Conservation (phyloP, 129 eudicot genomes). For the Tagetes patula region DNA sequence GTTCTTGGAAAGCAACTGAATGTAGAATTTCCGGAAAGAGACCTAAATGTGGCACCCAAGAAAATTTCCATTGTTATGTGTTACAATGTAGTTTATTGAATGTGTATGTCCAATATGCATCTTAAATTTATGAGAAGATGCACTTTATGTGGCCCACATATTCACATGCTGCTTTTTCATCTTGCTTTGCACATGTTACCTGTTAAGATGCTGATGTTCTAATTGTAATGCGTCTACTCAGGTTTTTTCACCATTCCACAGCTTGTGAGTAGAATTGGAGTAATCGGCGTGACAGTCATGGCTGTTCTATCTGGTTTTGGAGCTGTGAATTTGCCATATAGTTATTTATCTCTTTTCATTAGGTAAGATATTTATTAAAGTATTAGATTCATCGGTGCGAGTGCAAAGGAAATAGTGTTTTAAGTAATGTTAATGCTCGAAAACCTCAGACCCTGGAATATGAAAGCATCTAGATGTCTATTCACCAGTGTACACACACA, state of each 20-base stretch:
- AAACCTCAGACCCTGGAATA: not conserved
- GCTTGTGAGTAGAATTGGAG: conserved; percentile 98
- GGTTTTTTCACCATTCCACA: conserved; percentile 99
- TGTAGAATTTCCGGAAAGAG: conserved; percentile 1
- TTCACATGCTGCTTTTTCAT: not conserved
- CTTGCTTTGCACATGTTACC: conserved; percentile 5
- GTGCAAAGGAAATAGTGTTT: not conserved
- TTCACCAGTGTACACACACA: not conserved
- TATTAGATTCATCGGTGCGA: conserved; percentile 11
- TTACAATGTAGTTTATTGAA: not conserved
- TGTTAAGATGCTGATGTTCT: conserved; percentile 18
- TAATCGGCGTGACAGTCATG: conserved; percentile 97
- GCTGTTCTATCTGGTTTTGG: conserved; percentile 98
- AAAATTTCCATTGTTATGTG: not conserved
- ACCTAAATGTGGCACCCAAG: conserved; percentile 15
- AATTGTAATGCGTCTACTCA: conserved; percentile 34
- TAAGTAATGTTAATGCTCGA: not conserved
- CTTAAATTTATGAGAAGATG: not conserved
- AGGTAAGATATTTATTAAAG: conserved; percentile 47
- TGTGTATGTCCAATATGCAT: conserved; percentile 1
- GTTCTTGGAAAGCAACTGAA: not conserved
- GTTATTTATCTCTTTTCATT: conserved; percentile 93
- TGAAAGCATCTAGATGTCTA: not conserved
- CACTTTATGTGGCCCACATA: conserved; percentile 3
- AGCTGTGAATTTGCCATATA: conserved; percentile 97